These are phyloP conservation scores for Lizonia empirigonia DNA, from an alignment of 2,329 filamentous ascomycete genomes.

Conservation along the genomic window DNA sequence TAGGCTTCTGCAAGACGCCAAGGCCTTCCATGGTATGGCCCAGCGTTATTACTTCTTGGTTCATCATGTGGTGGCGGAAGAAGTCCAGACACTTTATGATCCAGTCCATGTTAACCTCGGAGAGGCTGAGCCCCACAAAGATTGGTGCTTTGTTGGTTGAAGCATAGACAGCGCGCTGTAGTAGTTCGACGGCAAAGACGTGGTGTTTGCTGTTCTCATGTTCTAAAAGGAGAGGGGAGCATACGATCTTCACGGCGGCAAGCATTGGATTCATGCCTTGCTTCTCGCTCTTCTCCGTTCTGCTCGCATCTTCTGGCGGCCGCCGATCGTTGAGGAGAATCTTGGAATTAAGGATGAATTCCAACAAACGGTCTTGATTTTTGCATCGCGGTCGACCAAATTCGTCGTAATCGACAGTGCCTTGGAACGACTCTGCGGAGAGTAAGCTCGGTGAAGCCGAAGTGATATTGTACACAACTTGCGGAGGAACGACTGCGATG, in stretches of 20 bases:
- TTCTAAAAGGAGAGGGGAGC: slow-evolving; percentile 39
- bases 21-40: slow-evolving; percentile 46
- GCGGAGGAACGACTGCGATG: not conserved
- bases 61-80: slow-evolving; percentile 58
- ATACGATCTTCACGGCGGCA: slow-evolving; percentile 43
- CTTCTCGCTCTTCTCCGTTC: slow-evolving; percentile 2
- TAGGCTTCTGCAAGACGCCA: slow-evolving; percentile 46
- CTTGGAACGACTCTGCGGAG: slow-evolving; percentile 40
- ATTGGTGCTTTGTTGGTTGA: slow-evolving; percentile 44
- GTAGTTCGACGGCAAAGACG: slow-evolving; percentile 50
- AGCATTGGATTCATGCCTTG: slow-evolving; percentile 23
- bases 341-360: slow-evolving; percentile 40
- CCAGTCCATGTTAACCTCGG: slow-evolving; percentile 54
- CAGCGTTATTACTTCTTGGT: slow-evolving; percentile 46
- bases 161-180: slow-evolving; percentile 55
- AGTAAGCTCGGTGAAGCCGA: not conserved
- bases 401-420: slow-evolving; percentile 21
- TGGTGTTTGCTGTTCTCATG: slow-evolving; percentile 18
- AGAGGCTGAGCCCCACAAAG: slow-evolving; percentile 47
- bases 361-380: slow-evolving; percentile 42
- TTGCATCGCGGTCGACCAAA: slow-evolving; percentile 33
- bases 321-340: slow-evolving; percentile 35
- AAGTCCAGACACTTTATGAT: slow-evolving; percentile 58
- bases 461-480: too few relatives aligned
- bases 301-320: slow-evolving; percentile 12